Evolutionary conservation across 345 rosid genomes (phyloP).

Genomic region (Salix viminalis): DNA sequence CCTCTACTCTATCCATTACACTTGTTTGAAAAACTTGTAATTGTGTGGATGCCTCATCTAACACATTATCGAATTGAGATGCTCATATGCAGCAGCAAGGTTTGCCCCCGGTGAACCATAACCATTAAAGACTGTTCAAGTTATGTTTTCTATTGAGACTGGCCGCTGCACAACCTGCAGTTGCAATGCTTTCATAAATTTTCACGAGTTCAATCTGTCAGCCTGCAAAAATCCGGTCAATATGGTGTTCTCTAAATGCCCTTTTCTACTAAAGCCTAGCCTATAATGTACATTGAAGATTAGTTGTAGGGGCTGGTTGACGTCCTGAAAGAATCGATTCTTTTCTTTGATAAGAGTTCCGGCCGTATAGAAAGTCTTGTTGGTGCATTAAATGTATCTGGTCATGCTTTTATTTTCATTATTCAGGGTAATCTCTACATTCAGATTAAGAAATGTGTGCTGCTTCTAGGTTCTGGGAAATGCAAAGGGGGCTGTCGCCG

Average conservation of each 20-base stretch:
- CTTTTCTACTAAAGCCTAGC: background rate
- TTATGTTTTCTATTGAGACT: background rate
- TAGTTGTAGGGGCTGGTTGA: no score
- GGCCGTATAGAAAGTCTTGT: no score
- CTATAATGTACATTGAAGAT: background rate
- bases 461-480: conserved; percentile 38
- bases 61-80: background rate
- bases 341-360: background rate
- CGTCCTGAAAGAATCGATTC: background rate
- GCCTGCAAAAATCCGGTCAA: background rate
- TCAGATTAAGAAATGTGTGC: background rate
- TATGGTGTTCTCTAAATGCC: background rate
- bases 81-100: background rate
- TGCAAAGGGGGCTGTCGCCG: conserved; percentile 46
- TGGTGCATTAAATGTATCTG: no score
- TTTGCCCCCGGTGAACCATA: background rate
- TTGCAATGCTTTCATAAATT: background rate
- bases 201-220: background rate
- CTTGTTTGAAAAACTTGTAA: background rate
- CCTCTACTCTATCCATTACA: no score
- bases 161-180: background rate
- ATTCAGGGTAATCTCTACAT: background rate
- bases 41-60: background rate
- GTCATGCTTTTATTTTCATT: background rate
- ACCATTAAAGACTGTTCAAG: background rate